Evolutionary conservation across 1,139 yeast genomes (phyloP).

Genomic region (Geotrichum siamense): DNA sequence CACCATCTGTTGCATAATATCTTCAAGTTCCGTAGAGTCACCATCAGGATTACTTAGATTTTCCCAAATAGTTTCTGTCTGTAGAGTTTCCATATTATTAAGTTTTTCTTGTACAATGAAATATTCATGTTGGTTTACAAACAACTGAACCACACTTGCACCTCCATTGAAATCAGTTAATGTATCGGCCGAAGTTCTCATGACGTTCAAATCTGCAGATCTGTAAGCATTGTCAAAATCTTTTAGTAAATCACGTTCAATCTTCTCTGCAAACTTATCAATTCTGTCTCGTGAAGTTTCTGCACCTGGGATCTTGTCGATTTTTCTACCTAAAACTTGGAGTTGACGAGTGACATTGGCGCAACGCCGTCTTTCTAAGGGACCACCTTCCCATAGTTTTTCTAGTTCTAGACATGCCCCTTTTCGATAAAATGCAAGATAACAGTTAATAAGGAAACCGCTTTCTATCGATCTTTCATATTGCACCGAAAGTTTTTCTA

Average conservation of each 20-base stretch:
- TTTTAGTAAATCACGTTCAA: conserved; percentile 53
- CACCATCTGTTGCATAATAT: conserved; percentile 36
- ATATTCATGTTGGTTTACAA: conserved; percentile 73
- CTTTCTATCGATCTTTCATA: conserved; percentile 71
- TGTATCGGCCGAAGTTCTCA: conserved; percentile 76
- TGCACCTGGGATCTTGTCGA: conserved; percentile 37
- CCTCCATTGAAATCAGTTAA: conserved; percentile 82
- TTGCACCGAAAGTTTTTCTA: conserved; percentile 68
- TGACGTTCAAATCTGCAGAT: conserved; percentile 55
- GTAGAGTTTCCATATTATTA: conserved; percentile 33
- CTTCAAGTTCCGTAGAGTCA: conserved; percentile 37
- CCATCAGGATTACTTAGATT: conserved; percentile 43
- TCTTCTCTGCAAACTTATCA: conserved; percentile 63
- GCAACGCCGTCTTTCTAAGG: conserved; percentile 53
- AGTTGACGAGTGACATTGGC: conserved; percentile 65
- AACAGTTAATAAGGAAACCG: conserved; percentile 67
- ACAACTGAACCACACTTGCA: conserved; percentile 70
- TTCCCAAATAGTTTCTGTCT: conserved; percentile 41
- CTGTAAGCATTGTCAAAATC: conserved; percentile 39
- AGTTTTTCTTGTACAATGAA: conserved; percentile 49
- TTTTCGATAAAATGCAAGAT: conserved; percentile 61
- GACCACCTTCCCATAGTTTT: conserved; percentile 32
- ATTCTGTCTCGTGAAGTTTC: conserved; percentile 47
- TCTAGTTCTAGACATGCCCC: conserved; percentile 52
- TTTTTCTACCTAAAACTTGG: conserved; percentile 53